phyloP scores from a whole-genome alignment of 257 asterid species.

The Mentha longifolia region DNA sequence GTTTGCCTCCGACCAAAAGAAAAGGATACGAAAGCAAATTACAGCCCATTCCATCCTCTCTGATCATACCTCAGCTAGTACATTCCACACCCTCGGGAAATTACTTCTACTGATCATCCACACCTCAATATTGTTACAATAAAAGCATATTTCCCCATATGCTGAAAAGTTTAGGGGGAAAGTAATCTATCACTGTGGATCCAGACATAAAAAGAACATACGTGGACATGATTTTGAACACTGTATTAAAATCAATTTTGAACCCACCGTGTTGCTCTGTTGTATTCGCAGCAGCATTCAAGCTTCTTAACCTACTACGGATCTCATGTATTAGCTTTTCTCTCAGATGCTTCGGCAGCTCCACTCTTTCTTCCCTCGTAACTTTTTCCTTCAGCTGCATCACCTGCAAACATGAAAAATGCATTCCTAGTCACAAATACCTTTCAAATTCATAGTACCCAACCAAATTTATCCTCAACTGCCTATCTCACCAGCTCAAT shows the following conservation, averaged over 20 bases:
- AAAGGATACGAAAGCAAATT: background rate
- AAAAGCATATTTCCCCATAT: background rate
- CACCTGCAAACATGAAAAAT: conserved; percentile 53
- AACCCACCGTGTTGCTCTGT: conserved; percentile 65
- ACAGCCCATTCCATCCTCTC: background rate
- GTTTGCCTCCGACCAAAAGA: background rate
- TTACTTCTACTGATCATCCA: background rate
- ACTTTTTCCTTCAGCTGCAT: conserved; percentile 48
- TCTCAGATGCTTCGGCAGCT: conserved; percentile 64
- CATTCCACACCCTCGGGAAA: background rate
- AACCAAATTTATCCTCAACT: conserved; percentile 13
- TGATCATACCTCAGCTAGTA: background rate
- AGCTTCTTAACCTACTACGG: conserved; percentile 54
- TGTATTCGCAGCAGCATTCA: conserved; percentile 56
- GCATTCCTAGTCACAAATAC: background rate
- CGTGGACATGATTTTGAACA: background rate
- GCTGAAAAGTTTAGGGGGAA: background rate
- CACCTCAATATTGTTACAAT: background rate
- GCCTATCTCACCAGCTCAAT: conserved; percentile 64
- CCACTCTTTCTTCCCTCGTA: conserved; percentile 52
- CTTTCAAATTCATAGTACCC: background rate
- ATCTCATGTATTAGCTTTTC: conserved; percentile 66
- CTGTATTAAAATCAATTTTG: conserved; percentile 13
- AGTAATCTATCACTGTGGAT: background rate
- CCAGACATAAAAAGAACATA: background rate